Evolutionary conservation across 2,329 filamentous ascomycete genomes (phyloP).

Genomic region (Furcasterigmium sp.): DNA sequence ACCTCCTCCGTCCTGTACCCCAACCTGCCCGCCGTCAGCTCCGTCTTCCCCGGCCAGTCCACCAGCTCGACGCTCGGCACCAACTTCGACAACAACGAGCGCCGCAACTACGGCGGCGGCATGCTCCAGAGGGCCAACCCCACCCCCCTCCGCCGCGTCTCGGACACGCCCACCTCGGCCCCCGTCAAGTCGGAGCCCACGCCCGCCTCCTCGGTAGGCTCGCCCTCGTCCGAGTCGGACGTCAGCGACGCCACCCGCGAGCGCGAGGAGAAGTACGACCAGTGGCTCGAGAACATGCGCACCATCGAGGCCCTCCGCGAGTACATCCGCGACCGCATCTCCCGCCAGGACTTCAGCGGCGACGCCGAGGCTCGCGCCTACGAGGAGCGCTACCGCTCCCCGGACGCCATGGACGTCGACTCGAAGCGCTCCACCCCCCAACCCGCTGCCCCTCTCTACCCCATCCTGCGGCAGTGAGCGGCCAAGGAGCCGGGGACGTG

Average conservation of each 20-base stretch:
- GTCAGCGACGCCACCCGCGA: slow-evolving; percentile 45
- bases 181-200: slow-evolving; percentile 39
- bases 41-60: slow-evolving; percentile 63
- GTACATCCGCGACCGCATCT: slow-evolving; percentile 52
- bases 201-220: slow-evolving; percentile 39
- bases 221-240: slow-evolving; percentile 52
- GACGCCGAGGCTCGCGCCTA: slow-evolving; percentile 5
- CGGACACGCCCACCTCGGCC: slow-evolving; percentile 29
- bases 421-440: slow-evolving; percentile 3
- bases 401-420: slow-evolving; percentile 13
- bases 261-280: slow-evolving; percentile 58
- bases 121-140: slow-evolving; percentile 57
- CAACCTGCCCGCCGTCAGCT: slow-evolving; percentile 63
- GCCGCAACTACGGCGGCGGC: slow-evolving; percentile 61
- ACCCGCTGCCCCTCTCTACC: slow-evolving; percentile 24
- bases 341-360: slow-evolving; percentile 46
- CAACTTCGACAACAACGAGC: slow-evolving; percentile 57
- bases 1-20: slow-evolving; percentile 67
- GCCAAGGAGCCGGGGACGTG: slow-evolving; percentile 9
- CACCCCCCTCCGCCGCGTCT: slow-evolving; percentile 30
- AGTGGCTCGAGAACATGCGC: slow-evolving; percentile 62
- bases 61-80: slow-evolving; percentile 68
- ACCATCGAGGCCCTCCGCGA: slow-evolving; percentile 57
- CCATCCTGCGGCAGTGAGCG: slow-evolving; percentile 32
- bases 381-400: slow-evolving; percentile 18